Conservation (phyloP, 225 moss, liverwort and hornwort species). For the Rhytidiadelphus loreus region DNA sequence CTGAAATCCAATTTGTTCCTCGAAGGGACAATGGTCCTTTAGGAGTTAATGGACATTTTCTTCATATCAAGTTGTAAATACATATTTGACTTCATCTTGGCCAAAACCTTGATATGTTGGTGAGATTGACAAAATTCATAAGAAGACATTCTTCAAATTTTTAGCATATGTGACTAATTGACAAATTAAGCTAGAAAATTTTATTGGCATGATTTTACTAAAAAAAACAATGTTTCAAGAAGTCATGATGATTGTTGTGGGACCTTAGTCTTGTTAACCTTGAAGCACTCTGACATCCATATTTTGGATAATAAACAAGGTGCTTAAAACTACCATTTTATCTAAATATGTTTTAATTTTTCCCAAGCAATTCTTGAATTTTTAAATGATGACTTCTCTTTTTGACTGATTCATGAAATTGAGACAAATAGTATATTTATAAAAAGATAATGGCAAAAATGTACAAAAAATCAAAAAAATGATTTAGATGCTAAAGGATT, state of each 20-base stretch:
- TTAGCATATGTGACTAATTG: background rate
- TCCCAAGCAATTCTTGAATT: background rate
- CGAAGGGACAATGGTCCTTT: no score
- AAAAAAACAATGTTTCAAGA: background rate
- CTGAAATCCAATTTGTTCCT: no score
- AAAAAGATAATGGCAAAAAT: background rate
- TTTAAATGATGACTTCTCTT: background rate
- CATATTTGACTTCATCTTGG: background rate
- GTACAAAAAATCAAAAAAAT: background rate
- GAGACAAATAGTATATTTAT: background rate
- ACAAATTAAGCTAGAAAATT: background rate
- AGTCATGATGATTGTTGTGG: background rate
- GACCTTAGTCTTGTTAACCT: background rate
- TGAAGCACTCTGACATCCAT: background rate
- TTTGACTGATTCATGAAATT: background rate
- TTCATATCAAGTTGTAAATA: background rate
- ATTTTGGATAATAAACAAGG: fast-evolving
- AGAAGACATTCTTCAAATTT: background rate
- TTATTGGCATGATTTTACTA: background rate
- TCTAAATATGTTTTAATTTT: background rate
- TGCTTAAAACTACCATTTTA: no score
- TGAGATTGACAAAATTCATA: background rate
- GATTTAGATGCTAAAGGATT: background rate
- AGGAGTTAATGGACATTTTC: background rate
- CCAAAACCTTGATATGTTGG: background rate